These are phyloP conservation scores for Kwoniella heveanensis DNA, from an alignment of 768 basidiomycete species.

Conservation along the genomic window DNA sequence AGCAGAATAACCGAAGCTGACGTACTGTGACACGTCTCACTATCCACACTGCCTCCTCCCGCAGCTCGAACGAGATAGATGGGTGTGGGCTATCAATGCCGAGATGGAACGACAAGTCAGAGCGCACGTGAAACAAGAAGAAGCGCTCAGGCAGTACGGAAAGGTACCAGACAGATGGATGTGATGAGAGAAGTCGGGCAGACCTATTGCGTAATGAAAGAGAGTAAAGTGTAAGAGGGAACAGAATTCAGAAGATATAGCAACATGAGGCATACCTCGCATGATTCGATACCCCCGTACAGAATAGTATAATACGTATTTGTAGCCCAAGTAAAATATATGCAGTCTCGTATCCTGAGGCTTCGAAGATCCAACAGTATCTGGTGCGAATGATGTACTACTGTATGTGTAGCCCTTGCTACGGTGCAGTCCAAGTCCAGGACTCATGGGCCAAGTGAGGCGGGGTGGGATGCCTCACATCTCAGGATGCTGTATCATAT, in stretches of 20 bases:
- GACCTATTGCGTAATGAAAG: too few relatives aligned
- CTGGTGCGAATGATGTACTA: too few relatives aligned
- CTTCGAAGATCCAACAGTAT: too few relatives aligned
- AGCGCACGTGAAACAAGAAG: slow-evolving; percentile 67
- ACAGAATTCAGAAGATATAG: neutral
- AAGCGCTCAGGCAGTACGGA: slow-evolving; percentile 67
- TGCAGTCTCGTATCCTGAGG: too few relatives aligned
- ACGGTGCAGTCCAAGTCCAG: too few relatives aligned
- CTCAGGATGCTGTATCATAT: too few relatives aligned
- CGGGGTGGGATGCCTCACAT: too few relatives aligned
- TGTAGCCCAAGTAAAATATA: neutral
- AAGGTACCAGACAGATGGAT: slow-evolving; percentile 56
- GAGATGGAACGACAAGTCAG: slow-evolving; percentile 83
- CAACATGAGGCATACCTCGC: neutral
- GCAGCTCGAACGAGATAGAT: slow-evolving; percentile 84
- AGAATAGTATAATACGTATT: neutral
- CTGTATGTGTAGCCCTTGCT: too few relatives aligned
- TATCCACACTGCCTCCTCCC: neutral
- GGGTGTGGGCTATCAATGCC: slow-evolving; percentile 90
- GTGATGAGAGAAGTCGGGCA: neutral
- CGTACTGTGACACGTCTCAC: too few relatives aligned
- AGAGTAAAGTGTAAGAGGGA: neutral
- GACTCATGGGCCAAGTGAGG: too few relatives aligned
- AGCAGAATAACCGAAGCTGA: too few relatives aligned
- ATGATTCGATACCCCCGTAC: neutral